Evolutionary conservation across 139 green algal genomes (phyloP), one percentile per base, ranked within the genome.

Genomic region (Coelastrella sp.): DNA sequence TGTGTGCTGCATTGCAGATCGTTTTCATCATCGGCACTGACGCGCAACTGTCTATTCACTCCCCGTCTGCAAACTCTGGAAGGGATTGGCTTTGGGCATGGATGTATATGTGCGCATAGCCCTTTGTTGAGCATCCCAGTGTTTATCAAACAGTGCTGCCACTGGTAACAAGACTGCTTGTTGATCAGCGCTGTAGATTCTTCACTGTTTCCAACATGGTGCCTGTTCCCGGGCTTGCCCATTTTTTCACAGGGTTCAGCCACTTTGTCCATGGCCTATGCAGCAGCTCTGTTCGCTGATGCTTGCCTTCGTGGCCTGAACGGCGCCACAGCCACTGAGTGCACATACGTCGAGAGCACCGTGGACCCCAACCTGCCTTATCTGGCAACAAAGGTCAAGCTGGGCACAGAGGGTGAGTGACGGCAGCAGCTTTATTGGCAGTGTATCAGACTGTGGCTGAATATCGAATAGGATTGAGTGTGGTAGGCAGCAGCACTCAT

Each of bases 201-300:
- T 47, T 47, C 32, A 47, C 32, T 47, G 32, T 47, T 47, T 0
- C 32, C 1, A 47, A 47, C 32, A 47, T 47, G 32, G 32, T 47
- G 32, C 32, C 32, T 47, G 32, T 47, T 47, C 32, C 32, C 32
- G 0, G 32, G 32, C 32, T 47, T 47, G 32, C 64, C 64, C 4
- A 16, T 7, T 66, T 3, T n/a, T 11, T n/a, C 93, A 81, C 94
- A 97, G 95, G 97, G 97, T 20, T 98, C 96, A 16, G 98, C 98
- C 60, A 99, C 98, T 4, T 95, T 99, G 83, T 99, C 97, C 59
- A 99, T 99, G 98, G 98, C 98, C 0, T 99, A 99, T 84, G 98
- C 98, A 7, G 98, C 96, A 59, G 98, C 98, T 3, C 95, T 99
- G 75, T 99, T 99, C 78, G 97, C 97, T 13, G 97, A 99, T 90